phyloP scores from a whole-genome alignment of 2,329 filamentous ascomycete genomes.

The Coniochaeta sp. region DNA sequence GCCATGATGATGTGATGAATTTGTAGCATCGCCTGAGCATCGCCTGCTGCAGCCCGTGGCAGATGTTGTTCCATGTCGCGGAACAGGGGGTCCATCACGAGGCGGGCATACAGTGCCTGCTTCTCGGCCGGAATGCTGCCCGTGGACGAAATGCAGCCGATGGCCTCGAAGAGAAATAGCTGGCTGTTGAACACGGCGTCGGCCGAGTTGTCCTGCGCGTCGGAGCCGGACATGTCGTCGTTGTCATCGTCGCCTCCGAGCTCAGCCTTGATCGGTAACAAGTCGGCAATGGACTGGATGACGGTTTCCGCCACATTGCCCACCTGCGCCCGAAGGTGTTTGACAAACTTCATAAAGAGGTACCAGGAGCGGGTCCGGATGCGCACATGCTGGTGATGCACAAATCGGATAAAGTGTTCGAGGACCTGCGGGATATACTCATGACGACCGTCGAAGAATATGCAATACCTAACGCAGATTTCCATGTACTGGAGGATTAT shows the following conservation, averaged over 20 bases:
- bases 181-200: constrained; percentile 88
- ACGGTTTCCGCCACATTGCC: constrained; percentile 87
- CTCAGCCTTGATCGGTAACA: constrained; percentile 87
- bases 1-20: constrained; percentile 97
- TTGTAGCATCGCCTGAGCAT: constrained; percentile 76
- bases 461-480: constrained; percentile 88
- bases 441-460: constrained; percentile 82
- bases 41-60: constrained; percentile 66
- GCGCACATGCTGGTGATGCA: constrained; percentile 81
- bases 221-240: constrained; percentile 86
- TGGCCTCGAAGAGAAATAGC: constrained; percentile 87
- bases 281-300: constrained; percentile 81
- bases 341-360: constrained; percentile 87
- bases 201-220: constrained; percentile 83
- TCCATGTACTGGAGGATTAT: constrained; percentile 98
- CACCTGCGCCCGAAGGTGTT: constrained; percentile 75
- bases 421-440: constrained; percentile 78
- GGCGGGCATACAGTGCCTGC: constrained; percentile 79
- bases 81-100: constrained; percentile 85
- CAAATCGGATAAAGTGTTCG: constrained; percentile 84
- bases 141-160: constrained; percentile 86
- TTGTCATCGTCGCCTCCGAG: constrained; percentile 70
- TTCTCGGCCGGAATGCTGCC: constrained; percentile 70
- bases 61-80: constrained; percentile 81
- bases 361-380: constrained; percentile 94